Base-by-base conservation (phyloP, 164 flowering plant species). In the Amborella trichopoda region DNA sequence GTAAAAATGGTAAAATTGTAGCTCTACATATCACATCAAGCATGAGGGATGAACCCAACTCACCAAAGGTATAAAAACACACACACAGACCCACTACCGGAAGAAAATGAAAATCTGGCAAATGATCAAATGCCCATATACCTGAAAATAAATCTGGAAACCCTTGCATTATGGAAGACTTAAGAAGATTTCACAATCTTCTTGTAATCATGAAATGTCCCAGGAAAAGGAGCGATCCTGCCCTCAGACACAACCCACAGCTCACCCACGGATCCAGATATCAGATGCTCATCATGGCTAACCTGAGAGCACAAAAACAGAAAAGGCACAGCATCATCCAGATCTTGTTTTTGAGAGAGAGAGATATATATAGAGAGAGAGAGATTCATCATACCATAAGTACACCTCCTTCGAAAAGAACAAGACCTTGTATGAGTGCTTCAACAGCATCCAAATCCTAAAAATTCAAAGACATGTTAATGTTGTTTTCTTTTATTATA, bases 371-470 rank as follows among this genome's bases (percentile, higher is more conserved):
- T 1, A n/a, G 40, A 37, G 19, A 37, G 5, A 37, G 19, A 37
- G 6, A 6, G 11, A 39, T 10, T 3, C 9, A 3, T 18, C 46
- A 26, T 80, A 93, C 99, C 99, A 93, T 93, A 50, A 88, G 75
- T 34, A 93, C 87, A 21, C 99, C 99, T 52, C 99, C 99, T 76
- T 93, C 95, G 73, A 88, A 93, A 64, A 93, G 58, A 24, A 88
- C 96, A 44, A 93, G 96, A 30, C 99, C 99, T 61, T 93, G 99
- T 44, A 93, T 93, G 37, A 93, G 81, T n/a, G 99, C 99, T 70
- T 93, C 99, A 48, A 93, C 99, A 24, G 99, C 99, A 71, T 93
- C 99, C 80, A 93, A 54, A 69, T 93, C 99, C 99, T 91, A 56
- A 46, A 69, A 47, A 12, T 19, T 30, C 34, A 6, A 30, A 30